phyloP scores from a whole-genome alignment of 352 stramenopile genomes.

The Phytopythium oedochilum region DNA sequence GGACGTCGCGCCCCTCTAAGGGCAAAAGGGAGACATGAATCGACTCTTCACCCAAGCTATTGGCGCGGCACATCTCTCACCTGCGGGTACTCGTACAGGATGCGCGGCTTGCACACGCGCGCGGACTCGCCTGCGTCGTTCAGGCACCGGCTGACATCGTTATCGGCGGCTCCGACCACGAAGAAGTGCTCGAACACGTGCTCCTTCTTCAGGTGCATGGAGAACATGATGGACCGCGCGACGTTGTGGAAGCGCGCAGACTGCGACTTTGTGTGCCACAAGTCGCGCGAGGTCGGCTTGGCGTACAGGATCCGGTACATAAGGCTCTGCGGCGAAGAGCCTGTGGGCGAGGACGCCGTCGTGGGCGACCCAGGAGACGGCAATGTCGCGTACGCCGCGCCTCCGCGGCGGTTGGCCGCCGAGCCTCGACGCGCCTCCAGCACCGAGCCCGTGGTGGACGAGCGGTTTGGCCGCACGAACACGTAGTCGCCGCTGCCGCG shows the following conservation, averaged over 20 bases:
- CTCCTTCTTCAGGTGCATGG: slow-evolving; percentile 77
- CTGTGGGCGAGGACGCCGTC: background rate
- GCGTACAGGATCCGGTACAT: slow-evolving; percentile 80
- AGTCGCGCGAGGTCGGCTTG: slow-evolving; percentile 49
- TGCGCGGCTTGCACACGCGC: slow-evolving; percentile 65
- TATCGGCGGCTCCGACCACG: slow-evolving; percentile 43
- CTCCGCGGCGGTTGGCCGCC: background rate
- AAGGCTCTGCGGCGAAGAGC: slow-evolving; percentile 40
- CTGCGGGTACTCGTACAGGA: slow-evolving; percentile 66
- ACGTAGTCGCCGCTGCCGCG: slow-evolving; percentile 1
- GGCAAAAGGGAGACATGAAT: background rate
- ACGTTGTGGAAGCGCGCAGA: slow-evolving; percentile 49
- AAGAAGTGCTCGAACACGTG: slow-evolving; percentile 85
- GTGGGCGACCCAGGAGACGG: background rate
- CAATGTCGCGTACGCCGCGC: background rate
- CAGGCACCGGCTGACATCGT: slow-evolving; percentile 7
- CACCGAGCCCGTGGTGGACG: slow-evolving; percentile 47
- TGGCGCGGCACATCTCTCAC: slow-evolving; percentile 13
- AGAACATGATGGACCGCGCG: slow-evolving; percentile 71
- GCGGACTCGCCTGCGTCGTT: slow-evolving; percentile 23
- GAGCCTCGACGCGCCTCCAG: slow-evolving; percentile 14
- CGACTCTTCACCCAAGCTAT: background rate
- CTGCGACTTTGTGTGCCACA: slow-evolving; percentile 55
- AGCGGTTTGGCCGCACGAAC: slow-evolving; percentile 36
- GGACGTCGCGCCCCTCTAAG: slow-evolving; percentile 9